A percentile compares a stretch with the other conserved stretches of the same genome.
phyloP scores from a whole-genome alignment of 768 basidiomycete species.

The Pisolithus microcarpus region DNA sequence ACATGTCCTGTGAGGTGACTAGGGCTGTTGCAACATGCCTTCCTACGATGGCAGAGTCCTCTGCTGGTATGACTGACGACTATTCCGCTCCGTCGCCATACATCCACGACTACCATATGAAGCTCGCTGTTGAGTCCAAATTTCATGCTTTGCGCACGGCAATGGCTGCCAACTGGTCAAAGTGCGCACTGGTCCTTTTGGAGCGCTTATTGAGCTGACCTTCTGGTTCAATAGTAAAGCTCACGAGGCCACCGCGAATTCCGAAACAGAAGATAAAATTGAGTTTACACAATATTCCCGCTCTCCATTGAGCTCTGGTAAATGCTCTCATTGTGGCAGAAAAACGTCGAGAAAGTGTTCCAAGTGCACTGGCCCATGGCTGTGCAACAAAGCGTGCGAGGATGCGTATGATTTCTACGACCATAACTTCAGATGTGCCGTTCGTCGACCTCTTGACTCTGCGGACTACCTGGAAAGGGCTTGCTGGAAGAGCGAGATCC shows the following conservation, averaged over 20 bases:
- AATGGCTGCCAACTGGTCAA: neutral
- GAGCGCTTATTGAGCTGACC: too few relatives aligned
- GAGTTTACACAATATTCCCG: neutral
- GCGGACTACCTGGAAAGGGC: neutral
- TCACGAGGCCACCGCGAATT: neutral
- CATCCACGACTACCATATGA: neutral
- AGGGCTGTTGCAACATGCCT: neutral
- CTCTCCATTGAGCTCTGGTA: neutral
- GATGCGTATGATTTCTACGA: neutral
- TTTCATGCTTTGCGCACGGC: neutral
- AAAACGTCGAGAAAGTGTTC: neutral
- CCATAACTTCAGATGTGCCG: neutral
- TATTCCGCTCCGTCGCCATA: neutral
- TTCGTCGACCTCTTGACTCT: neutral
- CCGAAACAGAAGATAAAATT: neutral
- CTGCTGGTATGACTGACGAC: neutral
- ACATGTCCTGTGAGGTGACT: neutral
- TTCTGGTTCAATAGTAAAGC: too few relatives aligned
- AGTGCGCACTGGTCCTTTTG: neutral
- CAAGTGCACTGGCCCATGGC: neutral
- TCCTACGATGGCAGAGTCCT: neutral
- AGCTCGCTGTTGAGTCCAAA: neutral
- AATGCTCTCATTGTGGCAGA: neutral
- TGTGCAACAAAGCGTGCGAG: neutral
- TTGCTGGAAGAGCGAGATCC: slow-evolving; percentile 11